These are phyloP conservation scores for Fagus crenata DNA, from an alignment of 306 rosid genomes.

Conservation along the genomic window DNA sequence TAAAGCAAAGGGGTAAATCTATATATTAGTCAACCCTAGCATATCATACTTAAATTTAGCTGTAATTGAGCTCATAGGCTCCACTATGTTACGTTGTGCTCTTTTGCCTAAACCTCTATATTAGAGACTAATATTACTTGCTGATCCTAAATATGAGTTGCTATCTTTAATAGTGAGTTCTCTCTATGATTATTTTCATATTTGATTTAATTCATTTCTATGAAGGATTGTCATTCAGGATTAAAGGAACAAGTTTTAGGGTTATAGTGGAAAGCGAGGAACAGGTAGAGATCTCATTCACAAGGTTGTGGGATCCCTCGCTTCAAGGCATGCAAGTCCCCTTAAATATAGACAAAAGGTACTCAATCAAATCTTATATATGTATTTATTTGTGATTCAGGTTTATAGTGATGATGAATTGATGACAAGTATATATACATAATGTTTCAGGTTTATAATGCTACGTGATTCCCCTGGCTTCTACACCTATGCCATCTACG, in stretches of 20 bases:
- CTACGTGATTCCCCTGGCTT: constrained; percentile 81
- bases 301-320: constrained; percentile 80
- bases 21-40: too few species aligned
- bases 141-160: too few species aligned
- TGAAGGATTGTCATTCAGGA: constrained; percentile 58
- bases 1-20: too few species aligned
- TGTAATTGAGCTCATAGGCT: too few species aligned
- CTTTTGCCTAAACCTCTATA: too few species aligned
- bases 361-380: neutral
- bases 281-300: constrained; percentile 80
- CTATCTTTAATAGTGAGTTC: too few species aligned
- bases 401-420: neutral
- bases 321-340: constrained; percentile 81
- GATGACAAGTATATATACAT: neutral
- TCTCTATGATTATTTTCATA: neutral
- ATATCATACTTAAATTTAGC: too few species aligned
- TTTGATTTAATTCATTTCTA: neutral
- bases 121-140: too few species aligned
- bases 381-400: too few species aligned
- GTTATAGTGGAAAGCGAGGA: constrained; percentile 79
- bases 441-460: constrained; percentile 65
- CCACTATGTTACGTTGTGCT: too few species aligned
- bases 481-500: constrained; percentile 79
- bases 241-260: constrained; percentile 61
- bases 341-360: constrained; percentile 93